phyloP scores from a whole-genome alignment of 2,329 filamentous ascomycete genomes.

The Cyclaneusma minus region DNA sequence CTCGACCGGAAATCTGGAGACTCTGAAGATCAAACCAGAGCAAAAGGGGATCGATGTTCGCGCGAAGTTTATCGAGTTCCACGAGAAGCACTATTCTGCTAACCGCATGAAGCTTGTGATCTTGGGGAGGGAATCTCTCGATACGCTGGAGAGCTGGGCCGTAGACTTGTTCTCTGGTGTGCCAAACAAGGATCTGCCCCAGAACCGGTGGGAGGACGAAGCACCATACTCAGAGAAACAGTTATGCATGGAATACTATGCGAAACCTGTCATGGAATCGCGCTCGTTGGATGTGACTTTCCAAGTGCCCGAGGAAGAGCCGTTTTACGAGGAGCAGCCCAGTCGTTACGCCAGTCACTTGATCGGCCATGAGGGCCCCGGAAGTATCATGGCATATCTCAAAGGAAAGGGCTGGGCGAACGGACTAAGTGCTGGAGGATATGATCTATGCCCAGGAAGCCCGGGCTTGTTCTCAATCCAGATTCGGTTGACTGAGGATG shows the following conservation, averaged over 20 bases:
- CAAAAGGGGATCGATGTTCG: conserved; percentile 52
- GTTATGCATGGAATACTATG: conserved; percentile 49
- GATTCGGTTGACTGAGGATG: conserved; percentile 52
- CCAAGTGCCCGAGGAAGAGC: conserved; percentile 53
- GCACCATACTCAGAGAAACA: conserved; percentile 43
- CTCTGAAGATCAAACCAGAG: conserved; percentile 52
- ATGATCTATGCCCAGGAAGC: conserved; percentile 45
- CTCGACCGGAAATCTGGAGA: conserved; percentile 57
- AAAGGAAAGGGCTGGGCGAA: conserved; percentile 62
- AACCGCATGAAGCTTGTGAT: conserved; percentile 63
- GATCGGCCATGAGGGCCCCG: conserved; percentile 61
- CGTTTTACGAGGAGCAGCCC: conserved; percentile 50
- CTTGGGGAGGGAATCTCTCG: conserved; percentile 49
- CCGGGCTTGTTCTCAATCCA: conserved; percentile 51
- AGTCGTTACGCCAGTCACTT: conserved; percentile 57
- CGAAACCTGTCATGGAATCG: conserved; percentile 58
- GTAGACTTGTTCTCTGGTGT: conserved; percentile 52
- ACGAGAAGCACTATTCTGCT: conserved; percentile 57
- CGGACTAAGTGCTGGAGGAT: conserved; percentile 47
- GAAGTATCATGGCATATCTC: conserved; percentile 56
- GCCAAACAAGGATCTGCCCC: conserved; percentile 48
- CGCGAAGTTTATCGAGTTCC: conserved; percentile 59
- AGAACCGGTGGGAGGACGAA: conserved; percentile 50
- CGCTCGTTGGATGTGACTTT: conserved; percentile 52
- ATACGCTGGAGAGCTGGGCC: conserved; percentile 53